Conservation (phyloP, 23 red algal species). For the Gracilariopsis chorda region DNA sequence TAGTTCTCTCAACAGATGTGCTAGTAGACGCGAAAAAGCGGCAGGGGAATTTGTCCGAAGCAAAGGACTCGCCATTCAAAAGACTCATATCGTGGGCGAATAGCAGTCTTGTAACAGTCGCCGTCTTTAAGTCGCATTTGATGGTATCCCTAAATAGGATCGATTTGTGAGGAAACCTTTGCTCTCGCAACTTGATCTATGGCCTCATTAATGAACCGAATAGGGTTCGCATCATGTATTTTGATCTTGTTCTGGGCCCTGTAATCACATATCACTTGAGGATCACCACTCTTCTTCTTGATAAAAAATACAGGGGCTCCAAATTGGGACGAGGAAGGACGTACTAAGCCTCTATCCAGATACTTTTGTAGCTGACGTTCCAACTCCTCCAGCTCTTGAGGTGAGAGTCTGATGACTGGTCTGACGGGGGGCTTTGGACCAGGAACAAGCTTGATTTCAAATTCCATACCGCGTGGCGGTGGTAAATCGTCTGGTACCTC, state of each 20-base stretch:
- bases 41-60: background rate
- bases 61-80: background rate
- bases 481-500: background rate
- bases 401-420: background rate
- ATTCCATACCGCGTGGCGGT: background rate
- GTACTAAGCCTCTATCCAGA: background rate
- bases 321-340: background rate
- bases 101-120: background rate
- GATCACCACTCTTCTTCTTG: background rate
- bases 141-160: background rate
- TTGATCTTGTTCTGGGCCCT: background rate
- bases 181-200: background rate
- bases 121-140: background rate
- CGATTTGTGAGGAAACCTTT: background rate
- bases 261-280: background rate
- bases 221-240: background rate
- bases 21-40: background rate
- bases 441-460: background rate
- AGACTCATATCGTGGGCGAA: background rate
- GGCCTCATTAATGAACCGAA: background rate
- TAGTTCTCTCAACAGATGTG: background rate
- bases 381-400: background rate
- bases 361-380: background rate
- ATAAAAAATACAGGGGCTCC: background rate
- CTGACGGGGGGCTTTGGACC: background rate